Evolutionary conservation across 116 monocot genomes (phyloP).

Genomic region (Zostera marina): DNA sequence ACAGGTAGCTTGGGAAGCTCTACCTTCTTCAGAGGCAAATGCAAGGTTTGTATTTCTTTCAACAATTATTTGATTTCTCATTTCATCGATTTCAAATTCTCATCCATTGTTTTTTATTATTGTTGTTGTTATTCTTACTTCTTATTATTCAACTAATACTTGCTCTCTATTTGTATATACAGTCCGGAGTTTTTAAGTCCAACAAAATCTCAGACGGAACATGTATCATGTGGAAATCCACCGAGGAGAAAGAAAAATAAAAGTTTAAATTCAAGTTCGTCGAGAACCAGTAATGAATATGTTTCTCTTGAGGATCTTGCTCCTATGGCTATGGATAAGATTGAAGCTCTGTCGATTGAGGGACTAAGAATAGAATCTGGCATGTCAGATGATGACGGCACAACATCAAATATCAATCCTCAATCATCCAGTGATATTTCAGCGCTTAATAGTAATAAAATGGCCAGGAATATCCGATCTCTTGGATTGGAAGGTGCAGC

Average conservation of each 20-base stretch:
- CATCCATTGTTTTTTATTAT: neutral
- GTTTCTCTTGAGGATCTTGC: slow-evolving; percentile 71
- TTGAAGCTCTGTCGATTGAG: slow-evolving; percentile 59
- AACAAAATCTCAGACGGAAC: slow-evolving; percentile 1
- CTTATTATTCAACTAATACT: neutral
- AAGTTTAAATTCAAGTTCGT: slow-evolving; percentile 9
- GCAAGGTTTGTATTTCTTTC: slow-evolving; percentile 28
- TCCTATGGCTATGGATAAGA: slow-evolving; percentile 51
- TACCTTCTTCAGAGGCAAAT: slow-evolving; percentile 23
- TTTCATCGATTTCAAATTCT: too few species aligned
- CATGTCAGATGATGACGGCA: slow-evolving; percentile 45
- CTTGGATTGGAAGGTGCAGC: slow-evolving; percentile 57
- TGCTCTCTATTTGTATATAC: neutral
- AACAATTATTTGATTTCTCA: neutral
- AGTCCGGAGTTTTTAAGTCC: slow-evolving; percentile 18
- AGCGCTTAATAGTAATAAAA: slow-evolving; percentile 50
- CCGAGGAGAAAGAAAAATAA: slow-evolving; percentile 23
- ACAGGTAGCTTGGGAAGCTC: slow-evolving; percentile 67
- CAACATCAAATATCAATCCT: slow-evolving; percentile 55
- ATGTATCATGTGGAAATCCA: slow-evolving; percentile 3
- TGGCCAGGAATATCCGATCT: slow-evolving; percentile 14
- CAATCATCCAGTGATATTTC: slow-evolving; percentile 47
- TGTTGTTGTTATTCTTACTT: neutral
- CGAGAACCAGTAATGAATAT: slow-evolving; percentile 24
- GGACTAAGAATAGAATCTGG: slow-evolving; percentile 70